Percentiles rank a stretch among this genome's conserved stretches.
These are phyloP conservation scores for Mrakia hoshinonis DNA, from an alignment of 768 basidiomycete species.

Conservation along the genomic window DNA sequence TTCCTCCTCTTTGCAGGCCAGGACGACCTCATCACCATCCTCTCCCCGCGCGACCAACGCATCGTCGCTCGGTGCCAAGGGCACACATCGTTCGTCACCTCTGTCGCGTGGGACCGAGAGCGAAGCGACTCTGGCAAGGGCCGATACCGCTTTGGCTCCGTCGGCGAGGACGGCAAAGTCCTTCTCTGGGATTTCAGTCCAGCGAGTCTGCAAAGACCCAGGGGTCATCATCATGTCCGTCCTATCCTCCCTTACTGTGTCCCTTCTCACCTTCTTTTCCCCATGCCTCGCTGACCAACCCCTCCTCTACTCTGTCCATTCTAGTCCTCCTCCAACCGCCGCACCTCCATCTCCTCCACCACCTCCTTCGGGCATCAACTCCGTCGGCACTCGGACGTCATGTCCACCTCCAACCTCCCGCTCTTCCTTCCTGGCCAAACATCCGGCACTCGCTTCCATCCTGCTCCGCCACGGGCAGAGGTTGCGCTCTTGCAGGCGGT, in stretches of 20 bases:
- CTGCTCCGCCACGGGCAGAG: slow-evolving; percentile 82
- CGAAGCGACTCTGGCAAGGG: slow-evolving; percentile 64
- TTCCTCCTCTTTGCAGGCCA: slow-evolving; percentile 93
- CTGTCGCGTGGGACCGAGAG: slow-evolving; percentile 80
- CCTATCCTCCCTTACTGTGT: slow-evolving; percentile 41
- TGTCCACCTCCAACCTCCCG: neutral
- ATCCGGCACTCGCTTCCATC: slow-evolving; percentile 51
- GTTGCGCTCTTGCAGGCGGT: slow-evolving; percentile 85
- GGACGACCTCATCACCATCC: slow-evolving; percentile 89
- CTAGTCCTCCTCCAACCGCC: slow-evolving; percentile 39
- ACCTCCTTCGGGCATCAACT: slow-evolving; percentile 29
- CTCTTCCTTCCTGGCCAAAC: neutral
- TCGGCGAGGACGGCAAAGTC: slow-evolving; percentile 93
- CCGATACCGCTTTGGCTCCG: slow-evolving; percentile 82
- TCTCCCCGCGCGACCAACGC: slow-evolving; percentile 87
- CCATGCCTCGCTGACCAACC: slow-evolving; percentile 74
- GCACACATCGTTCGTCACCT: slow-evolving; percentile 86
- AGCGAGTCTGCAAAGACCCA: slow-evolving; percentile 79
- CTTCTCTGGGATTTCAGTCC: slow-evolving; percentile 93
- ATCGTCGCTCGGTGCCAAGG: slow-evolving; percentile 94
- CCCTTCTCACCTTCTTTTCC: no score
- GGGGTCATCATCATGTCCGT: slow-evolving; percentile 44
- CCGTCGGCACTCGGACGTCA: slow-evolving; percentile 6
- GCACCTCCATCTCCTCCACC: slow-evolving; percentile 47
- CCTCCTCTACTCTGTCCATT: slow-evolving; percentile 50